These are phyloP conservation scores for Monilinia aucupariae DNA, from an alignment of 2,329 filamentous ascomycete species.

Conservation along the genomic window DNA sequence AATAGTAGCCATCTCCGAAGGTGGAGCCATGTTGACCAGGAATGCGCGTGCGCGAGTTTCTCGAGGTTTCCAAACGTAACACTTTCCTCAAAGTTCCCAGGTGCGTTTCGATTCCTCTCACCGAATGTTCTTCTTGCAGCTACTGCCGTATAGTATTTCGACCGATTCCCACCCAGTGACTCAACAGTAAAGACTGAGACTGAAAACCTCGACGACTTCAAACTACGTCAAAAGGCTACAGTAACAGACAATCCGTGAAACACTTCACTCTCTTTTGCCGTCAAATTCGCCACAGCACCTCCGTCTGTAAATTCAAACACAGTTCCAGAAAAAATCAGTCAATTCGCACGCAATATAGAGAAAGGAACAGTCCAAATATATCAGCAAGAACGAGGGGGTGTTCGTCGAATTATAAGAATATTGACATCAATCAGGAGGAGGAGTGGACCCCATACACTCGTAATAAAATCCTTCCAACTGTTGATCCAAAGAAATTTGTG, in stretches of 20 bases:
- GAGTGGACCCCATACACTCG: not conserved
- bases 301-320: not conserved
- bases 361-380: not conserved
- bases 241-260: conserved; percentile 2
- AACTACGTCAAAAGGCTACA: conserved; percentile 12
- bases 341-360: not conserved
- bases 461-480: not conserved
- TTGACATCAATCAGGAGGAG: not conserved
- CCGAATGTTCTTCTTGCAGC: not conserved
- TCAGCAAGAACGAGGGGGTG: not conserved
- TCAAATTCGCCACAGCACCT: not conserved
- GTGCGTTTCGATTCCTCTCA: not conserved
- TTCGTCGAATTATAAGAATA: not conserved
- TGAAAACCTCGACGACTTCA: conserved; percentile 13
- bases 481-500: not conserved
- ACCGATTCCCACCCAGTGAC: not conserved
- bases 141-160: not conserved
- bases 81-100: conserved; percentile 5
- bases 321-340: not conserved
- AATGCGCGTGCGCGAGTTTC: conserved; percentile 3
- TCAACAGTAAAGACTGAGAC: not conserved
- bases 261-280: not conserved
- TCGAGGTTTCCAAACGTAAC: conserved; percentile 7
- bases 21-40: conserved; percentile 4
- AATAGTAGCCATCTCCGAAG: conserved; percentile 1